Percentiles rank a stretch among this genome's conserved stretches.
phyloP scores from a whole-genome alignment of 2,329 filamentous ascomycete genomes.

The Aureobasidium mangrovei region DNA sequence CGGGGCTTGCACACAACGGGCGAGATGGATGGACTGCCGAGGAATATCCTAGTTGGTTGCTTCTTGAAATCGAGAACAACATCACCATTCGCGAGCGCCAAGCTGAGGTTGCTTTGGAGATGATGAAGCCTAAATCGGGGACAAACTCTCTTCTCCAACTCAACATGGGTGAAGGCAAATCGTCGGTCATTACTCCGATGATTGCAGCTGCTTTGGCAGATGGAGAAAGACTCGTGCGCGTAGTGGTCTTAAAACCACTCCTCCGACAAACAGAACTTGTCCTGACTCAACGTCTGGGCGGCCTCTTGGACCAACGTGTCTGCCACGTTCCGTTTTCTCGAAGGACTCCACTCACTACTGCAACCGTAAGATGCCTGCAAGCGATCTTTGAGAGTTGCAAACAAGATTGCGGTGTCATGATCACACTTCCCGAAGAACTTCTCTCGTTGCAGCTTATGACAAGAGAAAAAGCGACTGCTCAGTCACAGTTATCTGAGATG shows the following conservation, averaged over 20 bases:
- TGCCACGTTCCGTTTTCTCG: conserved; percentile 52
- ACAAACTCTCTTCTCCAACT: conserved; percentile 48
- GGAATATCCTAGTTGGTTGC: conserved; percentile 49
- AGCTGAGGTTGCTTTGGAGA: conserved; percentile 47
- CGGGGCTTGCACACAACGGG: conserved; percentile 37
- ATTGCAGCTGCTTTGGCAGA: conserved; percentile 40
- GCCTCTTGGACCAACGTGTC: conserved; percentile 45
- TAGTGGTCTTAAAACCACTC: conserved; percentile 50
- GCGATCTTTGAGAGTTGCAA: conserved; percentile 36
- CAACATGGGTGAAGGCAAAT: conserved; percentile 66
- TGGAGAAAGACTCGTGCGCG: conserved; percentile 38
- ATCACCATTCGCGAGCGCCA: conserved; percentile 55
- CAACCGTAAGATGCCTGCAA: conserved; percentile 27
- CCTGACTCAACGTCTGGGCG: conserved; percentile 47
- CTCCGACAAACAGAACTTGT: conserved; percentile 50
- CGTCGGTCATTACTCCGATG: conserved; percentile 60
- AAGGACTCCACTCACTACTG: conserved; percentile 31
- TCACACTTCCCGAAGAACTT: conserved; percentile 55
- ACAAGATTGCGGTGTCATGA: conserved; percentile 43
- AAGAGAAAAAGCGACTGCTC: conserved; percentile 46
- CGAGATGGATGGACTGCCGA: conserved; percentile 48
- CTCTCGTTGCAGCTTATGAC: conserved; percentile 58
- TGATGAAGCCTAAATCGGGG: conserved; percentile 34
- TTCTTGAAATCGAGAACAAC: conserved; percentile 56
- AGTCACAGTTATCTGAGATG: conserved; percentile 32